Base-by-base conservation (phyloP, 2,329 filamentous ascomycete genomes). In the Macroventuria anomochaeta region DNA sequence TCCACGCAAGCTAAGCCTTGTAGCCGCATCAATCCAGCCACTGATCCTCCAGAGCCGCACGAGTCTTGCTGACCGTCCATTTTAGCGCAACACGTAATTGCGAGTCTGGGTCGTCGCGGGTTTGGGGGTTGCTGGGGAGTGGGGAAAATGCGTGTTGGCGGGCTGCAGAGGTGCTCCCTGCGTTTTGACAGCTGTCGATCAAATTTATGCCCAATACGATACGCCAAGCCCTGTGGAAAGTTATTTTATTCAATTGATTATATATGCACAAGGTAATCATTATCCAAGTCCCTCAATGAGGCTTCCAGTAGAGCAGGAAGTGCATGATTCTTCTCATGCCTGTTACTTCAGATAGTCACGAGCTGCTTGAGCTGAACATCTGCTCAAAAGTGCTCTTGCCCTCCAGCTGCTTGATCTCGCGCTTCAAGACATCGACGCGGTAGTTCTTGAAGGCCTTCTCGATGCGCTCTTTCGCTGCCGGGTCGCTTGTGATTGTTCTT, bases 361-460 rank as follows among this genome's bases (percentile, higher is more conserved):
- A 38, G 8, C 38, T 34, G 26, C 40, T 46, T 0, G 52, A 52
- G 21, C 50, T 49, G 47, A 73, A 71, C 37, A 74, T 63, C 39
- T 72, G 60, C 43, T 64, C 67, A 39, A 70, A 61, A 29, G 57
- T 62, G 50, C 57, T 65, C 63, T 71, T 70, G 17, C 68, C 68
- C 73, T 88, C 85, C 54, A 89, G 59, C 21, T 73, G 65, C 59
- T 83, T 76, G 8, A 86, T 81, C 73, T 89, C 80, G 56, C 78
- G 80, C 63, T 83, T 80, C 64, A 89, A 67, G n/a, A 83, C 79
- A 73, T 89, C 87, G 0, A 83, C 84, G 53, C 81, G 81, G 69
- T 88, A 88, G 50, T 77, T 80, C 60, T 82, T 78, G 57, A 87
- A 89, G 0, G 87, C 87, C 44, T 73, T 80, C 72, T 88, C 84